Evolutionary conservation across 2,329 filamentous ascomycete genomes (phyloP).

Genomic region (Apiospora rasikravindrae): DNA sequence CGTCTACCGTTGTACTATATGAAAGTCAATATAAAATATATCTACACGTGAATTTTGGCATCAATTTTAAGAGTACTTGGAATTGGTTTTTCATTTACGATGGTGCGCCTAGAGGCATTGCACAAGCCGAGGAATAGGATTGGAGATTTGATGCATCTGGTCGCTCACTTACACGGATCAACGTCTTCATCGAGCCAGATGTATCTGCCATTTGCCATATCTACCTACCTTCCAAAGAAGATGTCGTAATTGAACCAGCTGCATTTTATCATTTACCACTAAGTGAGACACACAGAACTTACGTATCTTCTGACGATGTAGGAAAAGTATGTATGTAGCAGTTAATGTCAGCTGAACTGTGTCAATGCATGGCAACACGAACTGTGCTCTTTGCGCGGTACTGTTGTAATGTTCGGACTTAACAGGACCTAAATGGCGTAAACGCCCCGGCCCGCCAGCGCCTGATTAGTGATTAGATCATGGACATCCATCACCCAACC

Average conservation of each 20-base stretch:
- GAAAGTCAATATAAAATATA: neutral
- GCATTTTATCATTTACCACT: neutral
- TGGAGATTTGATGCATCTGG: too few species aligned
- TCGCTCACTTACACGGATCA: neutral
- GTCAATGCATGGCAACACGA: neutral
- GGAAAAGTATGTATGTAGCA: too few species aligned
- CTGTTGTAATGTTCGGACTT: neutral
- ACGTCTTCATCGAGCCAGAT: neutral
- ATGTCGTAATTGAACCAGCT: neutral
- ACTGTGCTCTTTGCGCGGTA: conserved; percentile 15
- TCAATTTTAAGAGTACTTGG: too few species aligned
- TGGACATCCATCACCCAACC: neutral
- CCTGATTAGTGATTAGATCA: neutral
- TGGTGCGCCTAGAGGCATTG: too few species aligned
- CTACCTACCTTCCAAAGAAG: neutral
- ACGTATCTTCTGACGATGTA: too few species aligned
- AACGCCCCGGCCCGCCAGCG: neutral
- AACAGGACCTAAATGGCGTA: neutral
- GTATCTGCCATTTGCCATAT: neutral
- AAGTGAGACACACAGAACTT: neutral
- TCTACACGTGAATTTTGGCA: too few species aligned
- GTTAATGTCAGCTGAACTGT: neutral
- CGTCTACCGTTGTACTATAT: neutral
- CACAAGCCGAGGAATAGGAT: too few species aligned
- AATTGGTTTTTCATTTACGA: too few species aligned